A percentile compares a stretch with the other conserved stretches of the same genome.
These are phyloP conservation scores for Solanum bulbocastanum DNA, from an alignment of 257 asterid species.

Conservation along the genomic window DNA sequence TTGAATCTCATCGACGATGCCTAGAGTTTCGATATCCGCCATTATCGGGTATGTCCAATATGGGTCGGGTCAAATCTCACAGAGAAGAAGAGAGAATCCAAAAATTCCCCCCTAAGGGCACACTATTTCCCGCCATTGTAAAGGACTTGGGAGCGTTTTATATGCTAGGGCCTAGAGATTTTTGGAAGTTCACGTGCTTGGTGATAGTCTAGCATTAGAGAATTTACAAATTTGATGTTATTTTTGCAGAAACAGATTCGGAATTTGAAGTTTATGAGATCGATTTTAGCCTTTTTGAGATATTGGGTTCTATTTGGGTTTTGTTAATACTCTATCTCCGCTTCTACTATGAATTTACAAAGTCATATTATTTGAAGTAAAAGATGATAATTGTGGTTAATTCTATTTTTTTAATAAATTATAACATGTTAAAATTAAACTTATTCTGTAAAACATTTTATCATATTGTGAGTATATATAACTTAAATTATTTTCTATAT, in stretches of 20 bases:
- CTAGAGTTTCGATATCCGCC: constrained; percentile 61
- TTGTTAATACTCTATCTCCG: too few species aligned
- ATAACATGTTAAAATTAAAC: too few species aligned
- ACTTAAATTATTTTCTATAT: background rate
- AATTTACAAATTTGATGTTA: background rate
- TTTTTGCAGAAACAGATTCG: accelerated
- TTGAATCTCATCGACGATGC: constrained; percentile 66
- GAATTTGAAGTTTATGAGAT: background rate
- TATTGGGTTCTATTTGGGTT: too few species aligned
- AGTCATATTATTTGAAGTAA: background rate
- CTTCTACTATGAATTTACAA: too few species aligned
- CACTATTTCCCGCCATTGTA: constrained; percentile 56
- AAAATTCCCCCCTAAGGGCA: constrained; percentile 18
- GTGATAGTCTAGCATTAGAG: background rate
- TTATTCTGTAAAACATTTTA: too few species aligned
- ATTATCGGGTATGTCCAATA: constrained; percentile 17
- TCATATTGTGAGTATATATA: too few species aligned
- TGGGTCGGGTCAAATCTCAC: constrained; percentile 6
- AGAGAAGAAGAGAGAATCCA: background rate
- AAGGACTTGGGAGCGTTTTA: background rate
- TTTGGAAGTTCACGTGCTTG: background rate
- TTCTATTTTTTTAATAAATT: too few species aligned
- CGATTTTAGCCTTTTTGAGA: background rate
- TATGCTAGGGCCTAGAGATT: too few species aligned
- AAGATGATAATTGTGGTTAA: too few species aligned